Base-by-base conservation (phyloP, 2,329 filamentous ascomycete species). In the Colletotrichum sidae region DNA sequence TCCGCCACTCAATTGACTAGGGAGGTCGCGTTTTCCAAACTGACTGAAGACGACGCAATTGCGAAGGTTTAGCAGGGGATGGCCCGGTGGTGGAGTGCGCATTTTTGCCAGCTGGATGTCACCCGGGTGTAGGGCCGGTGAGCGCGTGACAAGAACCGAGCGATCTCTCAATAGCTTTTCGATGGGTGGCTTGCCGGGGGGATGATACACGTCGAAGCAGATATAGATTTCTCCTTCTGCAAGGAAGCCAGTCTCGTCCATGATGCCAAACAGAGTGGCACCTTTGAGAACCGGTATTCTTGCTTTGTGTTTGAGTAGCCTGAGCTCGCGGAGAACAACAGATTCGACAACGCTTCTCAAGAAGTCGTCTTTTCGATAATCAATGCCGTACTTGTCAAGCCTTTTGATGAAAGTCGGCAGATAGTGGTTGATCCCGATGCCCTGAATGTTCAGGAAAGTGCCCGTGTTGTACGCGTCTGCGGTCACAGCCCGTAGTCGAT, bases 21-120 rank as follows among this genome's bases (percentile, higher is more conserved):
- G 92, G 0, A 97, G 79, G 72, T 96, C 93, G 13, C 93, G 86
- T 0, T 70, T 34, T 0, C 94, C 93, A 46, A 86, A 81, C 61
- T 89, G 87, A 65, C 90, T 94, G 73, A 97, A 97, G 1, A 92
- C 87, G 13, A 97, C 84, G 65, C 92, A 94, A 71, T 96, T 97
- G 2, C 81, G 79, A 1, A 94, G 81, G 0, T 81, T 72, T 2
- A 78, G 78, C 1, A 96, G 81, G 0, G 91, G 87, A 13, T 91
- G 92, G 0, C 79, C 77, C 0, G 63, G 37, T 0, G 86, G 84
- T 1, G 92, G 91, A 0, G 90, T 84, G 1, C 89, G 82, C 9
- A 91, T 90, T 2, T 74, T 75, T 0, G 85, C 90, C 1, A 87
- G 53, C 72, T 94, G 92, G 2, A 96, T 84, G 72, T 97, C 93